Evolutionary conservation across 495 filamentous ascomycete genomes (phyloP).

Genomic region (Annulohypoxylon moriforme): DNA sequence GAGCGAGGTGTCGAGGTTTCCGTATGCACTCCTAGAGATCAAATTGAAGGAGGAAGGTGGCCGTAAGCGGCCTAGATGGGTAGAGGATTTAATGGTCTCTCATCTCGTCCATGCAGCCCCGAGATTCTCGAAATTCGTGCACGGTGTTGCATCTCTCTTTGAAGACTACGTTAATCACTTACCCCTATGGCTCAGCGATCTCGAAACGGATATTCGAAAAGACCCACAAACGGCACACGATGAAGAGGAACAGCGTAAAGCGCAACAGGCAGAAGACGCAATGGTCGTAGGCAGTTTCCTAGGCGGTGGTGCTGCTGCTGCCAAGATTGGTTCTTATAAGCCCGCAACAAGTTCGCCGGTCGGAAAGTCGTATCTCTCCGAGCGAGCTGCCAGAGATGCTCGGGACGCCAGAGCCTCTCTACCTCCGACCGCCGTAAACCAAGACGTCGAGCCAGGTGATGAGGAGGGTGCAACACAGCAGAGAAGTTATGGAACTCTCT

Average conservation of each 20-base stretch:
- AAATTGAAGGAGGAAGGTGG: constrained; percentile 78
- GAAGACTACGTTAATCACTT: constrained; percentile 96
- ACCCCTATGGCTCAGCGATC: constrained; percentile 92
- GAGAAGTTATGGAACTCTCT: constrained; percentile 61
- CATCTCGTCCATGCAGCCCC: constrained; percentile 91
- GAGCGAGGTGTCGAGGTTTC: constrained; percentile 92
- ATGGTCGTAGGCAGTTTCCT: constrained; percentile 89
- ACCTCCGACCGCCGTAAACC: constrained; percentile 33
- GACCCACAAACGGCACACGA: constrained; percentile 93
- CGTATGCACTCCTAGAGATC: constrained; percentile 91
- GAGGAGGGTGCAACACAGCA: constrained; percentile 48
- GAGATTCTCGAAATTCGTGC: constrained; percentile 95
- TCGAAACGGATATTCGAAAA: constrained; percentile 91
- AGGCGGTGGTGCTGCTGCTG: constrained; percentile 56
- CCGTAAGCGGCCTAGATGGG: constrained; percentile 81
- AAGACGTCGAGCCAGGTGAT: constrained; percentile 35
- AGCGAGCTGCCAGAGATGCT: constrained; percentile 57
- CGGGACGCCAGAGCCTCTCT: constrained; percentile 46
- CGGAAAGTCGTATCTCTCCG: constrained; percentile 63
- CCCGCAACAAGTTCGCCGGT: constrained; percentile 71
- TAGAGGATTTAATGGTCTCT: constrained; percentile 88
- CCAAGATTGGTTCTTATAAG: constrained; percentile 58
- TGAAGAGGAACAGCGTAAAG: constrained; percentile 84
- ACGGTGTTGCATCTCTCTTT: constrained; percentile 89
- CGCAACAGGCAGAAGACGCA: constrained; percentile 83